phyloP scores from a whole-genome alignment of 1,139 yeast genomes.

The Citeromyces siamensis region DNA sequence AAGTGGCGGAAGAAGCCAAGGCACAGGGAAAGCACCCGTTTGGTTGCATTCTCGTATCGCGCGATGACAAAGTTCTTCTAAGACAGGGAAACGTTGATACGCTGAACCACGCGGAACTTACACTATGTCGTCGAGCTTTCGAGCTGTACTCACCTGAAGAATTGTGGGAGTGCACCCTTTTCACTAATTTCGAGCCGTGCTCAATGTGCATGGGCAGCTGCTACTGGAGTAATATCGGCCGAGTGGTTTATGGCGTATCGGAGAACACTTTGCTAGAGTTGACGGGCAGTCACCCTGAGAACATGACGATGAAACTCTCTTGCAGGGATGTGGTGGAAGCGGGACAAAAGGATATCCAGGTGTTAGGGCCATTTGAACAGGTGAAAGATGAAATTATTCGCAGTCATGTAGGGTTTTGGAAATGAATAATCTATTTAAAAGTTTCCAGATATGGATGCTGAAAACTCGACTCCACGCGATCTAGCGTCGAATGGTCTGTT shows the following conservation, averaged over 20 bases:
- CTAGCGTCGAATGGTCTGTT: constrained; percentile 12
- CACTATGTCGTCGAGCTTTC: constrained; percentile 13
- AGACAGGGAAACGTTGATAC: constrained; percentile 16
- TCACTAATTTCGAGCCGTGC: constrained; percentile 18
- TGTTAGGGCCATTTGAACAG: constrained; percentile 14
- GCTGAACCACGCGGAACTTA: constrained; percentile 16
- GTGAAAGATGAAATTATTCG: constrained; percentile 10
- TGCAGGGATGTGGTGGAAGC: constrained; percentile 11
- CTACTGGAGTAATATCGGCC: constrained; percentile 17
- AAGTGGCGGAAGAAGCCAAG: constrained; percentile 12
- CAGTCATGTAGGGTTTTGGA: constrained; percentile 15
- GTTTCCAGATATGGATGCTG: constrained; percentile 25
- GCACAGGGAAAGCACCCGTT: constrained; percentile 15
- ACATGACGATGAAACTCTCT: constrained; percentile 14
- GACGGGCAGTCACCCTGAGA: constrained; percentile 14
- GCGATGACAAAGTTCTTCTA: constrained; percentile 12
- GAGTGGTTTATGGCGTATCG: constrained; percentile 14
- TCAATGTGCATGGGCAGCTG: constrained; percentile 17
- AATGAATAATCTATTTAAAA: constrained; percentile 1
- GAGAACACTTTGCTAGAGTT: constrained; percentile 11
- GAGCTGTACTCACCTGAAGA: constrained; percentile 11
- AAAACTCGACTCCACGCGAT: constrained; percentile 35
- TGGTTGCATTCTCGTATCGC: constrained; percentile 16
- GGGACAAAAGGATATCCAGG: constrained; percentile 15
- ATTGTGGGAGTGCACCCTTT: constrained; percentile 16